phyloP scores from a whole-genome alignment of 108 stramenopile species.

The Nannochloropsis salina region DNA sequence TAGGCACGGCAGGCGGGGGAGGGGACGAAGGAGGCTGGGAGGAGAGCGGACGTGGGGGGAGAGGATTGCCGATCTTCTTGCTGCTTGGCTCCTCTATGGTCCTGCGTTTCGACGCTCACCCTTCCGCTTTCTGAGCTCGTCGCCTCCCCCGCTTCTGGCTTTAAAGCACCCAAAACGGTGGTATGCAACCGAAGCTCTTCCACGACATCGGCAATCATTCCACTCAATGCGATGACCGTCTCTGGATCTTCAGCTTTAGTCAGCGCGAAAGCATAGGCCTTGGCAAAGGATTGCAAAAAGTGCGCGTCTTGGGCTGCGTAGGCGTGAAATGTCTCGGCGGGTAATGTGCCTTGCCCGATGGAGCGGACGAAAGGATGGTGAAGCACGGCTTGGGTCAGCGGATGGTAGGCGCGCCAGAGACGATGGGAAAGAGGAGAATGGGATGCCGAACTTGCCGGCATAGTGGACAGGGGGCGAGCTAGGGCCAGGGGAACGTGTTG shows the following conservation, averaged over 20 bases:
- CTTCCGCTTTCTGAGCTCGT: not conserved
- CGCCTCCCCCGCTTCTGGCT: not conserved
- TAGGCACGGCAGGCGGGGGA: not conserved
- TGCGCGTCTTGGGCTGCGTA: constrained; percentile 1
- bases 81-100: not conserved
- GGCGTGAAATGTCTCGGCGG: not conserved
- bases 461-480: not conserved
- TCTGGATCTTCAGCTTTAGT: not conserved
- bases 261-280: constrained; percentile 5
- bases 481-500: not conserved
- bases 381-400: not conserved
- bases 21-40: not conserved
- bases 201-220: constrained; percentile 2
- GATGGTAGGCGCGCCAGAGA: not conserved
- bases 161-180: not conserved
- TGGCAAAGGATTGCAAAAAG: constrained; percentile 4
- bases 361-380: constrained; percentile 6
- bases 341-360: not conserved
- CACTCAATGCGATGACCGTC: not conserved
- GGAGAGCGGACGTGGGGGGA: not conserved
- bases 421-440: not conserved
- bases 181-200: not conserved
- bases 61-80: not conserved
- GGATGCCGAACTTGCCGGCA: not conserved
- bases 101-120: not conserved